These are phyloP conservation scores for Nissolia schottii DNA, from an alignment of 306 rosid species.

Conservation along the genomic window DNA sequence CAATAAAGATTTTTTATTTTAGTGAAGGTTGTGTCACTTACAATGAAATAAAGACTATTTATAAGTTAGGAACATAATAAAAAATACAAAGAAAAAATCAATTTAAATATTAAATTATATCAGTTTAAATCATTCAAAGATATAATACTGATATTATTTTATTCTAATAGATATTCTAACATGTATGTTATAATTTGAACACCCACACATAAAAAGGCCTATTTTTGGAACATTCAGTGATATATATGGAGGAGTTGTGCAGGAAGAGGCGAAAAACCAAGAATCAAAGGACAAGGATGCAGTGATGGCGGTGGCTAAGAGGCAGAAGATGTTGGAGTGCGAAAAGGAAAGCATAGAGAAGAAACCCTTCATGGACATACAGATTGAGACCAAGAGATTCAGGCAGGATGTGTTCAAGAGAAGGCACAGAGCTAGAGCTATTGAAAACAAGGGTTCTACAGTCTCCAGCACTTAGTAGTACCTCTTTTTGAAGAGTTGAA, in stretches of 20 bases:
- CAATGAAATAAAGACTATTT: no score
- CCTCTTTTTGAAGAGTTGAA: background rate
- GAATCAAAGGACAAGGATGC: constrained; percentile 55
- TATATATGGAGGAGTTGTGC: constrained; percentile 14
- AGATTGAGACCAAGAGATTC: constrained; percentile 76
- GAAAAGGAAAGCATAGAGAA: constrained; percentile 77
- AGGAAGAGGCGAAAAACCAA: constrained; percentile 66
- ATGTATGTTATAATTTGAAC: background rate
- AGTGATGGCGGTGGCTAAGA: constrained; percentile 57
- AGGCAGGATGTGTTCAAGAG: constrained; percentile 94
- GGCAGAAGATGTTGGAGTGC: constrained; percentile 71
- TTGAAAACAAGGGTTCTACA: constrained; percentile 32
- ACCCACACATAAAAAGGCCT: background rate
- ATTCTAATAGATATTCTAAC: no score
- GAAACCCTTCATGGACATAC: constrained; percentile 74
- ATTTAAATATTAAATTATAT: no score
- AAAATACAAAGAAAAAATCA: no score
- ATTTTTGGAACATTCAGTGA: background rate
- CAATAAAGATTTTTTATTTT: no score
- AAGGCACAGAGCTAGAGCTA: constrained; percentile 73
- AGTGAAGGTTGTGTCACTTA: no score
- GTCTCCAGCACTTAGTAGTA: constrained; percentile 20
- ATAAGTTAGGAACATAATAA: no score
- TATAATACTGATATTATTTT: no score
- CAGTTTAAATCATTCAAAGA: no score